Base-by-base conservation (phyloP, 768 basidiomycete genomes). In the Dacryopinax spathularia region DNA sequence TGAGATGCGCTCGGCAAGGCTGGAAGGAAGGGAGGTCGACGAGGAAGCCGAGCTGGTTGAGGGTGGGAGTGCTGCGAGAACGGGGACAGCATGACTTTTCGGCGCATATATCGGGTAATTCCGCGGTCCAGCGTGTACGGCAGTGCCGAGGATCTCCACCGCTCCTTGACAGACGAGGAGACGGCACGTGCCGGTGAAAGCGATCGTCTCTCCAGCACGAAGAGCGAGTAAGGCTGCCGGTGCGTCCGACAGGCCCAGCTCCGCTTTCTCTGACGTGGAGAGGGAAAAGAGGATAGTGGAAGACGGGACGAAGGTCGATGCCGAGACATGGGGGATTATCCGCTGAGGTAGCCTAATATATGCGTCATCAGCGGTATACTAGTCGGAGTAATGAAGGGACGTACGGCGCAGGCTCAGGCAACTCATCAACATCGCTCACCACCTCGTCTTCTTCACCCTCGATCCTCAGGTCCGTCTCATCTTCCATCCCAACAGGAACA, bases 61-160 rank as follows among this genome's bases (percentile, higher is more conserved):
- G 12, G 56, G 60, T 16, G 36, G 62, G 43, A 67, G 67, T 67
- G 75, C 70, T 16, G 72, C 68, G 76, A 81, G 65, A 73, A 78
- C 70, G 0, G 91, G 89, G 4, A 93, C 70, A 0, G 91, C 89
- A n/a, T 89, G 83, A 0, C 85, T 89, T 2, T 82, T 79, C 0
- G 92, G 90, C 0, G 90, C 87, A 69, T 84, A 94, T 29, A 94
- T 76, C 13, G 73, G 74, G 67, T 90, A 77, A 1, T 43, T 27
- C 7, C 27, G 2, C 34, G 62, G n/a, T 69, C 67, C 18, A 70
- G n/a, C 63, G 18, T 18, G 13, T 15, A 75, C 56, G 0, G 73
- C 75, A 12, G 81, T 77, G 1, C 88, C 88, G n/a, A 78, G 76
- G 0, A 91, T 59, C 1, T 76, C 73, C 61, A 93, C 65, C 16